Evolutionary conservation across 257 asterid species (phyloP), one percentile per base, ranked within the genome.

Genomic region (Forsythia viridissima): DNA sequence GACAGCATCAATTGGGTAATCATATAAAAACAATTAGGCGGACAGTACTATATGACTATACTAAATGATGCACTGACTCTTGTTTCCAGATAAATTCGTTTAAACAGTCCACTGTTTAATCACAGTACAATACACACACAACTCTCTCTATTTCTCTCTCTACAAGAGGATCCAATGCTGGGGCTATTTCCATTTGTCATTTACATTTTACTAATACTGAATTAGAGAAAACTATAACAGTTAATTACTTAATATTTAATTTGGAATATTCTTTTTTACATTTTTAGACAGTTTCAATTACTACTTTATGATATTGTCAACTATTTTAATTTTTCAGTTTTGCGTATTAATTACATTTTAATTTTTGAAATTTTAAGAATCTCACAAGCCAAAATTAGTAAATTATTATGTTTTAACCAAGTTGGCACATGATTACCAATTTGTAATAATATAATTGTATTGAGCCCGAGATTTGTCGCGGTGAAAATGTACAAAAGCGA

Each of bases 121-220:
- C 4, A 21, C 20, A 18, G 13, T 61, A 51, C 59, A 51, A 41
- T 30, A 69, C 10, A 51, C 59, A 51, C 10, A 13, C 37, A 15
- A 70, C 12, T 51, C 36, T 42, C 10, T 37, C 21, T 42, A 1
- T 55, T 10, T 57, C 40, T 59, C 44, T 67, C 66, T 34, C 66
- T 11, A 13, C 52, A 20, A 82, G 86, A 85, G 86, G 73, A 82
- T 85, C 86, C 88, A 79, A 82, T 85, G 88, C 77, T 81, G 76
- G 68, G 75, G 15, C 4, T 41, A 30, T 66, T 37, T 15, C 40
- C 77, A 61, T 18, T 15, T 15, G n/a, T 11, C 59, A 51, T 51
- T 51, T 51, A 24, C 24, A 24, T 24, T 24, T 61, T 7, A 18
- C 24, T 55, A 16, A 55, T 55, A 44, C 16, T 11, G 52, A 44